Evolutionary conservation across 1,284 basidiomycete genomes (phyloP).

Genomic region (Melampsora americana): DNA sequence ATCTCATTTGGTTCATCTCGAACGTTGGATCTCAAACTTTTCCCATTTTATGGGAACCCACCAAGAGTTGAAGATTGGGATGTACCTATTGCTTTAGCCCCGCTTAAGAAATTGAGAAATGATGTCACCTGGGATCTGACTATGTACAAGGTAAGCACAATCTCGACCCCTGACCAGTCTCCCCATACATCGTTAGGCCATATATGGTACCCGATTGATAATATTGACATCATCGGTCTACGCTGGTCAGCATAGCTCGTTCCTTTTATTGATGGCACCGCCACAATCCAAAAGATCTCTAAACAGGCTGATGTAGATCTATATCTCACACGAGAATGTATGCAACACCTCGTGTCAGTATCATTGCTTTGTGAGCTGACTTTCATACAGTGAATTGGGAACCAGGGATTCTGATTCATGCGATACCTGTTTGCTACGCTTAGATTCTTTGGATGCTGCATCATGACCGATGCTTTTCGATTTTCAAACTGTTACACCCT

Average conservation of each 20-base stretch:
- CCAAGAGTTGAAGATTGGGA: constrained; percentile 86
- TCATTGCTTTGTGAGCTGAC: constrained; percentile 3
- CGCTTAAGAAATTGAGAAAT: constrained; percentile 73
- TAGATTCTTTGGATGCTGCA: constrained; percentile 38
- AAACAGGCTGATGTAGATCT: constrained; percentile 86
- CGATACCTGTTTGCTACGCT: not conserved
- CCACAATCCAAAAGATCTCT: constrained; percentile 86
- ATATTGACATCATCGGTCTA: no score
- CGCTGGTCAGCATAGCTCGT: constrained; percentile 61
- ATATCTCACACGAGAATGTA: constrained; percentile 75
- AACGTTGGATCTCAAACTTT: constrained; percentile 84
- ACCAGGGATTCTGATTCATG: no score
- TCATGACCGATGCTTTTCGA: constrained; percentile 35
- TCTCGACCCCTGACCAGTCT: not conserved
- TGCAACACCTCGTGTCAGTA: constrained; percentile 83
- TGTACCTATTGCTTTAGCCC: constrained; percentile 85
- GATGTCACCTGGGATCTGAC: constrained; percentile 90
- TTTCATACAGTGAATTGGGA: not conserved
- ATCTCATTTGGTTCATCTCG: constrained; percentile 68
- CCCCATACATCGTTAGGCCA: no score
- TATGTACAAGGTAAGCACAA: constrained; percentile 67
- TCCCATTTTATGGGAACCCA: constrained; percentile 91
- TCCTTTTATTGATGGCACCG: constrained; percentile 79
- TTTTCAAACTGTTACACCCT: constrained; percentile 40
- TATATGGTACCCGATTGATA: no score